Evolutionary conservation across 139 green algal species (phyloP).

Genomic region (Volvox reticuliferus): DNA sequence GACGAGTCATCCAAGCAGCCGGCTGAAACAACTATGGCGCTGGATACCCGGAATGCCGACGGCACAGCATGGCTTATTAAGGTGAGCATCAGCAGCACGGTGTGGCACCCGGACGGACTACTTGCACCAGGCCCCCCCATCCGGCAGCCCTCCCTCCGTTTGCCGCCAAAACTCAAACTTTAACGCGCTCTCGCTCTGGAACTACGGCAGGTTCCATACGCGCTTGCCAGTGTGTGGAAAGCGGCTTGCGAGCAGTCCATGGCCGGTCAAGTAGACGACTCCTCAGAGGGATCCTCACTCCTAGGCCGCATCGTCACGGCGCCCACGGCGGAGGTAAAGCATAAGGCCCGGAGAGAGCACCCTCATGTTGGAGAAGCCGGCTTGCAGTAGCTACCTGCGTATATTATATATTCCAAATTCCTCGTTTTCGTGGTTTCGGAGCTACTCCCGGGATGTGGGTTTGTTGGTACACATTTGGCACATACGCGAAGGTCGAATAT

Average conservation of each 20-base stretch:
- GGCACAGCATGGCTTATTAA: slow-evolving; percentile 24
- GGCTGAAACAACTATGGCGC: background rate
- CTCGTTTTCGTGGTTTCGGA: background rate
- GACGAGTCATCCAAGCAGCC: too few species aligned
- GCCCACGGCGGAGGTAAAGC: background rate
- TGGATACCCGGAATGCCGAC: slow-evolving; percentile 17
- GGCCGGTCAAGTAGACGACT: slow-evolving; percentile 27
- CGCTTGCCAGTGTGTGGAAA: slow-evolving; percentile 37
- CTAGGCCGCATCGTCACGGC: slow-evolving; percentile 27
- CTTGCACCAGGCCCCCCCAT: background rate
- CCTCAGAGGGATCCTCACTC: background rate
- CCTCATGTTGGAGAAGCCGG: too few species aligned
- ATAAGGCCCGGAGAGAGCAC: background rate
- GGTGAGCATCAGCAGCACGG: background rate
- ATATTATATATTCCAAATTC: background rate
- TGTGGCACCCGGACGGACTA: too few species aligned
- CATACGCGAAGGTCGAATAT: slow-evolving; percentile 51
- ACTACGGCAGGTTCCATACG: slow-evolving; percentile 18
- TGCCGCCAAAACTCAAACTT: background rate
- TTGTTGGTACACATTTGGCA: background rate
- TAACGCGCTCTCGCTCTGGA: background rate
- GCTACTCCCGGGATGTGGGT: background rate
- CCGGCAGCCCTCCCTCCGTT: background rate
- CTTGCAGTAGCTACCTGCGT: too few species aligned
- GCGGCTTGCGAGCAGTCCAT: slow-evolving; percentile 43